Percentiles rank a stretch among this genome's conserved stretches.
phyloP scores from a whole-genome alignment of 2,329 filamentous ascomycete genomes.

The Coniella lustricola region DNA sequence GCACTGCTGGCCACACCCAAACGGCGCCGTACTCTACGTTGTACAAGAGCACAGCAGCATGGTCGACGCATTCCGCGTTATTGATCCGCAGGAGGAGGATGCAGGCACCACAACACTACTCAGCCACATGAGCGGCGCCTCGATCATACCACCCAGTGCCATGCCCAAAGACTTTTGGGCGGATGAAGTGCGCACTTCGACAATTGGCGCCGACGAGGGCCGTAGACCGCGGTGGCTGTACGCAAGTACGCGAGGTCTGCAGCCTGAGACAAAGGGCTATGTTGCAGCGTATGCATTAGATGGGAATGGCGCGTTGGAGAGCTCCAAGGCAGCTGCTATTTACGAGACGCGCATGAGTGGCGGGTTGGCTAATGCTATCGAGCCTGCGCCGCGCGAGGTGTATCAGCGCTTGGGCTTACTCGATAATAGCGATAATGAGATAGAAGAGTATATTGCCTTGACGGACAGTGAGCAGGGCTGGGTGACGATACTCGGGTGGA shows the following conservation, averaged over 20 bases:
- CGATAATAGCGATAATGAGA: background rate
- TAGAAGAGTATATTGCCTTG: slow-evolving; percentile 16
- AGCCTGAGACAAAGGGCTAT: slow-evolving; percentile 15
- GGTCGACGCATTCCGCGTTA: slow-evolving; percentile 17
- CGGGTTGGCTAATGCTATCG: slow-evolving; percentile 18
- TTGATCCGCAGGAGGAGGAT: slow-evolving; percentile 3
- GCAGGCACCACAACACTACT: background rate
- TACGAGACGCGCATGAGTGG: slow-evolving; percentile 18
- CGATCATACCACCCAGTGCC: slow-evolving; percentile 9
- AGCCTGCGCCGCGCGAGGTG: slow-evolving; percentile 16
- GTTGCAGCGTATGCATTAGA: slow-evolving; percentile 16
- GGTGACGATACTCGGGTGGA: slow-evolving; percentile 15
- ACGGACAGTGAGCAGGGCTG: slow-evolving; percentile 16
- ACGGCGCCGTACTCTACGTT: slow-evolving; percentile 17
- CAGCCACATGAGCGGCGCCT: slow-evolving; percentile 12
- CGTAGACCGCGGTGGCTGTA: slow-evolving; percentile 14
- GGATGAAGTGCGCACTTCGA: slow-evolving; percentile 18
- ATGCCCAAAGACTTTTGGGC: slow-evolving; percentile 13
- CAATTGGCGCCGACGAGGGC: background rate
- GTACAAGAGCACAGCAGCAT: slow-evolving; percentile 20
- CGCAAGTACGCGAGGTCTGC: slow-evolving; percentile 16
- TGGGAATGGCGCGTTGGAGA: slow-evolving; percentile 8
- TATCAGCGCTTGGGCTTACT: background rate
- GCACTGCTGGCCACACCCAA: slow-evolving; percentile 18
- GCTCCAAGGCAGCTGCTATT: slow-evolving; percentile 11